Evolutionary conservation across 768 basidiomycete genomes (phyloP).

Genomic region (Gloeostereum incarnatum): DNA sequence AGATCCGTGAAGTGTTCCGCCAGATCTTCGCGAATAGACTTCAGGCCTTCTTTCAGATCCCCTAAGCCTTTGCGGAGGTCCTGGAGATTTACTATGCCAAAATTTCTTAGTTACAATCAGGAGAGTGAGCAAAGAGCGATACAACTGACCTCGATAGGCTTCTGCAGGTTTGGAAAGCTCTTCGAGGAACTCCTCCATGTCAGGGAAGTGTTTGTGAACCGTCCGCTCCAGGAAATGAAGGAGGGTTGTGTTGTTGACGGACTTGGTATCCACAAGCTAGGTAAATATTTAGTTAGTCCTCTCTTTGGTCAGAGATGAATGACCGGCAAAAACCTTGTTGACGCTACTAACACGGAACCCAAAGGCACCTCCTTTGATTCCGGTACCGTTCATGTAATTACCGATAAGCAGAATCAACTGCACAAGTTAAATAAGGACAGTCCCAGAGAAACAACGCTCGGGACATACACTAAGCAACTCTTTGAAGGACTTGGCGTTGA

Average conservation of each 20-base stretch:
- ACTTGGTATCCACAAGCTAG: slow-evolving; percentile 96
- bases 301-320: background rate
- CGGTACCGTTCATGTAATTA: slow-evolving; percentile 97
- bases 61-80: slow-evolving; percentile 72
- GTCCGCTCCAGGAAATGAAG: slow-evolving; percentile 92
- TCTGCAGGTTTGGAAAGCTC: slow-evolving; percentile 87
- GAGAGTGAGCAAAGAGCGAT: background rate
- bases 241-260: slow-evolving; percentile 86
- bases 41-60: slow-evolving; percentile 71
- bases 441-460: background rate
- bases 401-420: slow-evolving; percentile 89
- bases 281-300: slow-evolving; percentile 2
- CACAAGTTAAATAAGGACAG: background rate
- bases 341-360: slow-evolving; percentile 97
- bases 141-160: slow-evolving; percentile 72
- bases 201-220: slow-evolving; percentile 77
- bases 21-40: slow-evolving; percentile 71
- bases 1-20: slow-evolving; percentile 71
- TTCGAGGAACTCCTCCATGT: slow-evolving; percentile 81
- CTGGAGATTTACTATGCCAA: slow-evolving; percentile 63
- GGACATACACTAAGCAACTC: slow-evolving; percentile 74
- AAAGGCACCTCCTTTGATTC: slow-evolving; percentile 92
- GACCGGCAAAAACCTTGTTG: slow-evolving; percentile 60
- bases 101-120: background rate
- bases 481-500: slow-evolving; percentile 82